Base-by-base conservation (phyloP, 306 rosid genomes). In the Carpinus fangiana region DNA sequence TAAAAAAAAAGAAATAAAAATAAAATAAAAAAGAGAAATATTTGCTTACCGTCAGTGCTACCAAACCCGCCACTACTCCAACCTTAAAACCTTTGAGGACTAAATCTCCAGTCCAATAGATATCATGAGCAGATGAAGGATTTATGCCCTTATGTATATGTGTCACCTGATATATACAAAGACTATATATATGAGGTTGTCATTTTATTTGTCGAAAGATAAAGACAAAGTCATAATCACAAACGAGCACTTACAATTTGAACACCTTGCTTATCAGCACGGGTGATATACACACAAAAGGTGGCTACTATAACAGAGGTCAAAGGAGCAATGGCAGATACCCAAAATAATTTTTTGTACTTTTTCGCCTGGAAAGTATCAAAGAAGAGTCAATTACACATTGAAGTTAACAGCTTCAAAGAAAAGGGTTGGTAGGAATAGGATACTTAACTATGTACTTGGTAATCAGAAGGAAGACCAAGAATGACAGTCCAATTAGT, bases 261-360 rank as follows among this genome's bases (percentile, higher is more conserved):
- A 38, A 95, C 97, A 7, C 98, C 98, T 18, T 87, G 55, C 69
- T 87, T 85, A 51, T 95, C 88, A 0, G 97, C 98, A 17, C 80
- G 90, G 4, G 97, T 92, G 36, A 92, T 76, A 76, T 66, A 90
- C 20, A 95, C 98, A 12, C 55, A 87, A 46, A 91, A 74, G 9
- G 98, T 92, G 34, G 98, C 91, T 7, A 92, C 5, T 38, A 95
- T 45, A 45, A 95, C 97, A 5, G 91, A 90, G 51, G 74, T 77
- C 91, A 95, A 84, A 2, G 98, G 98, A 56, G 98, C 88, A 23
- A 91, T 90, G 26, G 98, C 98, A 4, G 98, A 52, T 11, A 95
- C 74, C 98, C 98, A 95, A 59, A 95, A 95, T 17, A 82, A 68
- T 75, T 92, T 31, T 31, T 95, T 85, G 72, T 88, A 12, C 84